These are phyloP conservation scores for Heliocybe sulcata DNA, from an alignment of 1,284 basidiomycete species.

Conservation along the genomic window DNA sequence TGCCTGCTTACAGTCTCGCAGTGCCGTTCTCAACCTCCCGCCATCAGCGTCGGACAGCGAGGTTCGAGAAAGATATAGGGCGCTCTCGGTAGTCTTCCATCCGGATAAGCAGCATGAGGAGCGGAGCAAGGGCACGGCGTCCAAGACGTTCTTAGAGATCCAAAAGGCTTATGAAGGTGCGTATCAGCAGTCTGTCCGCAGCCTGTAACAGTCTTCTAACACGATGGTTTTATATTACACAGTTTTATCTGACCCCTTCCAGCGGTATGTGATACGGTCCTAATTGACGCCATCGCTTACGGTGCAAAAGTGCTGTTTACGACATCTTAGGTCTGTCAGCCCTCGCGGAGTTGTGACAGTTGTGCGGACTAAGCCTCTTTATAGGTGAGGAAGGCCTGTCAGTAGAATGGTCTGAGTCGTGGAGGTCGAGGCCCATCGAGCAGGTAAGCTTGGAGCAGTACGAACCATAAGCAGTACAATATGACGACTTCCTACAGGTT, in stretches of 20 bases:
- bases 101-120: constrained; percentile 77
- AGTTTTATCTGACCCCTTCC: constrained; percentile 73
- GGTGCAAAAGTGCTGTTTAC: constrained; percentile 46
- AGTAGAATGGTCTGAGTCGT: constrained; percentile 30
- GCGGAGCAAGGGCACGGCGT: constrained; percentile 48
- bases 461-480: neutral
- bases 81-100: constrained; percentile 75
- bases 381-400: constrained; percentile 47
- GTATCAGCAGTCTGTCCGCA: constrained; percentile 11
- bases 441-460: constrained; percentile 35
- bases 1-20: constrained; percentile 13
- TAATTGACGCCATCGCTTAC: neutral
- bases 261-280: constrained; percentile 37
- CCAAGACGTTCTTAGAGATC: constrained; percentile 62
- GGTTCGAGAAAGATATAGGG: constrained; percentile 65
- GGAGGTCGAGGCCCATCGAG: constrained; percentile 37
- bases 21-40: constrained; percentile 64
- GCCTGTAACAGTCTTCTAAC: neutral
- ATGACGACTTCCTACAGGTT: constrained; percentile 26
- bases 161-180: constrained; percentile 75
- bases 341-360: neutral
- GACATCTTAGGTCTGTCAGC: constrained; percentile 56
- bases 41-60: constrained; percentile 55
- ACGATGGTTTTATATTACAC: neutral
- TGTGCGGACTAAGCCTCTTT: neutral